Evolutionary conservation across 805 yeast genomes (phyloP).

Genomic region (Cyberlindnera nakhonratchasimensis): DNA sequence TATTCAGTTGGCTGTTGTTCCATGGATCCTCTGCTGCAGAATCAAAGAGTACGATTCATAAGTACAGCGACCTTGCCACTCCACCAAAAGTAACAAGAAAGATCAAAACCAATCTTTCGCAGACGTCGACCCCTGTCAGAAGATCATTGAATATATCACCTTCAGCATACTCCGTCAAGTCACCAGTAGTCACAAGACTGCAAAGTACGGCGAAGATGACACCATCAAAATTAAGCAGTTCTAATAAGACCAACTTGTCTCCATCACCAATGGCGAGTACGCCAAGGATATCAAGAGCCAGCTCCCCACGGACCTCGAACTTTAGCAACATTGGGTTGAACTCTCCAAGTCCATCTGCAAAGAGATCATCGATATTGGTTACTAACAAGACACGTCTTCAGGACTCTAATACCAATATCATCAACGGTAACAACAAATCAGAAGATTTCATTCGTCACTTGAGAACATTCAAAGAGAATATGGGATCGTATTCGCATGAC

Average conservation of each 20-base stretch:
- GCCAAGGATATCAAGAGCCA: slow-evolving; percentile 1
- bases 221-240: slow-evolving; percentile 20
- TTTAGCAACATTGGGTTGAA: slow-evolving; percentile 2
- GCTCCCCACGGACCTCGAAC: slow-evolving; percentile 11
- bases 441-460: slow-evolving; percentile 18
- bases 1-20: slow-evolving; percentile 43
- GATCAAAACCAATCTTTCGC: slow-evolving; percentile 19
- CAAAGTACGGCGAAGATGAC: slow-evolving; percentile 24
- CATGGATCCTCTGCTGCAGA: neutral
- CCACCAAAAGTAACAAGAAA: slow-evolving; percentile 29
- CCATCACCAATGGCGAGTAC: slow-evolving; percentile 18
- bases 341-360: slow-evolving; percentile 10
- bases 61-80: slow-evolving; percentile 18
- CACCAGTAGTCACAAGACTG: slow-evolving; percentile 17
- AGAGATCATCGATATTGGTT: slow-evolving; percentile 12
- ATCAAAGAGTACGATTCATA: slow-evolving; percentile 15
- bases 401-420: slow-evolving; percentile 1
- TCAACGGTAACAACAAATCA: slow-evolving; percentile 2
- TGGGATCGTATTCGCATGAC: slow-evolving; percentile 21
- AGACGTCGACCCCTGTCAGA: slow-evolving; percentile 17
- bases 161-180: slow-evolving; percentile 7
- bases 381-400: slow-evolving; percentile 9
- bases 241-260: slow-evolving; percentile 20
- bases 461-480: slow-evolving; percentile 18
- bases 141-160: slow-evolving; percentile 7